Conservation (phyloP, 106 monocot species). For the Dendrobium catenatum region DNA sequence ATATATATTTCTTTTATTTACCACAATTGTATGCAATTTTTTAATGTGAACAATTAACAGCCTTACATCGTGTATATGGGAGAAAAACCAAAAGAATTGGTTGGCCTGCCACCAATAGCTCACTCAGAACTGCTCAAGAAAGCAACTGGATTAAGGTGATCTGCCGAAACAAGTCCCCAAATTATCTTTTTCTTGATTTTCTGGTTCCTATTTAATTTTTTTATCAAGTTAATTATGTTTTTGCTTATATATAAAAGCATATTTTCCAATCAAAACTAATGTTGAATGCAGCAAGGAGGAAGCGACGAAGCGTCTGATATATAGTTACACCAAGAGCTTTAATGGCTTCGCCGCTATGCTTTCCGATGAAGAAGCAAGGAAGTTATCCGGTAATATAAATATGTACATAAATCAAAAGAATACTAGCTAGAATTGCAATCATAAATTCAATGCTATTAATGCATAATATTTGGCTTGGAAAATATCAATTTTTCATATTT, state of each 20-base stretch:
- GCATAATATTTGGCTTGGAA: background rate
- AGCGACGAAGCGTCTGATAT: constrained; percentile 5
- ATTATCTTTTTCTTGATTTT: background rate
- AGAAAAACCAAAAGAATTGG: background rate
- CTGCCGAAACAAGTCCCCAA: background rate
- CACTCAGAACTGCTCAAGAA: background rate
- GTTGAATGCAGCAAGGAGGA: background rate
- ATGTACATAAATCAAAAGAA: background rate
- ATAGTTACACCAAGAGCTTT: constrained; percentile 27
- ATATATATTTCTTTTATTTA: background rate
- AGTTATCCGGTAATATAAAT: constrained; percentile 11
- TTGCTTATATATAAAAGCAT: too few species aligned
- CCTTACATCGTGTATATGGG: constrained; percentile 6
- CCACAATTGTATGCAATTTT: background rate
- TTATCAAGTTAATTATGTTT: too few species aligned
- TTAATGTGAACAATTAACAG: background rate
- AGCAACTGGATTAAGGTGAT: background rate
- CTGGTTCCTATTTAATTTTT: background rate
- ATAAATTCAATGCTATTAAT: too few species aligned
- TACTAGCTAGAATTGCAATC: too few species aligned
- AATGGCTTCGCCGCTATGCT: constrained; percentile 30
- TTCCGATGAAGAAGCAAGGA: constrained; percentile 7
- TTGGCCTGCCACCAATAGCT: background rate
- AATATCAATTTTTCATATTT: background rate
- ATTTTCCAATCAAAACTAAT: background rate